Conservation (phyloP, 345 rosid species). For the Boechera retrofracta region DNA sequence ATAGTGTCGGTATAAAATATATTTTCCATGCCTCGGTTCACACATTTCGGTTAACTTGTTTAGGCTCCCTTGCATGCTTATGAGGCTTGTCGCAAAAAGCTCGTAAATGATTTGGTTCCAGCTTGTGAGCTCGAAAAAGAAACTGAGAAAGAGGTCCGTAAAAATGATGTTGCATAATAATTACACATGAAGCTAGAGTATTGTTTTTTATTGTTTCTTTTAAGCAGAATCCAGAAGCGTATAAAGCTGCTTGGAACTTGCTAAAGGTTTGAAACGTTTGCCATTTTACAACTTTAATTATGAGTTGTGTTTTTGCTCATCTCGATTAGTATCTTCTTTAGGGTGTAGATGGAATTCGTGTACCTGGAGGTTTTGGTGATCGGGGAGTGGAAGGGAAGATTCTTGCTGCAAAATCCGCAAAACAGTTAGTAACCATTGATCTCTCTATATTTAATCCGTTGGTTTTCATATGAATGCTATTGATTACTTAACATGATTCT, state of each 20-base stretch:
- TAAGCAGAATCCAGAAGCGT: conserved; percentile 73
- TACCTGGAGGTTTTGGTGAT: conserved; percentile 99
- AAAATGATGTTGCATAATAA: neutral
- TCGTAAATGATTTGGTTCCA: conserved; percentile 83
- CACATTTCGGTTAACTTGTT: conserved; percentile 26
- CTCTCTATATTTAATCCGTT: neutral
- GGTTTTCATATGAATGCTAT: neutral
- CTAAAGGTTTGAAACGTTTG: conserved; percentile 60
- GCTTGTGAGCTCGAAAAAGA: conserved; percentile 84
- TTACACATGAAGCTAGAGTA: conserved; percentile 21
- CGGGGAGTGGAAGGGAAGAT: conserved; percentile 96
- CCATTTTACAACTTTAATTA: neutral
- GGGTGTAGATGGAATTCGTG: conserved; percentile 89
- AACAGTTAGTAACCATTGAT: conserved; percentile 60
- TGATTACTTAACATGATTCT: conserved; percentile 12
- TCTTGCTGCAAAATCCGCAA: conserved; percentile 83
- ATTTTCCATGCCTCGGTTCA: conserved; percentile 6
- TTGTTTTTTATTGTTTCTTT: conserved; percentile 14
- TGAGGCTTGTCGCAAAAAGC: conserved; percentile 69
- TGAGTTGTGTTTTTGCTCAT: conserved; percentile 8
- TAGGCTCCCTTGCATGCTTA: conserved; percentile 98
- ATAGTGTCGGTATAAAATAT: neutral
- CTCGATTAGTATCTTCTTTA: conserved; percentile 26
- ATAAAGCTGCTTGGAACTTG: conserved; percentile 80
- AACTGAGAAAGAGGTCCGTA: conserved; percentile 64